Evolutionary conservation across 805 yeast genomes (phyloP).

Genomic region (Candida golubevii): DNA sequence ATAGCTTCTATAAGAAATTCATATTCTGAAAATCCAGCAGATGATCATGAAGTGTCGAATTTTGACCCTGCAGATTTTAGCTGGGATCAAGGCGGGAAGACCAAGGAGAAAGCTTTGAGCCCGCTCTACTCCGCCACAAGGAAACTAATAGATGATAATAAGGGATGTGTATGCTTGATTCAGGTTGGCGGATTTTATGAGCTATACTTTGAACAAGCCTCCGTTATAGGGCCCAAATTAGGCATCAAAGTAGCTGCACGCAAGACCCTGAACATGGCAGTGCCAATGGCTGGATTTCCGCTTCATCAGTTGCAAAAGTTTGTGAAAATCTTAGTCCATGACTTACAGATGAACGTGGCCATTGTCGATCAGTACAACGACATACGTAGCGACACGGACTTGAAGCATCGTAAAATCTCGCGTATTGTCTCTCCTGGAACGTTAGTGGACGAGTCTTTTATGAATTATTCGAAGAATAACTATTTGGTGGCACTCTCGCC

Average conservation of each 20-base stretch:
- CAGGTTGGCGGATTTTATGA: constrained; percentile 89
- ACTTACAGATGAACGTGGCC: constrained; percentile 67
- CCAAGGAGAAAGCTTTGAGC: constrained; percentile 26
- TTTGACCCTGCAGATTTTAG: constrained; percentile 7
- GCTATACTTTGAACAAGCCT: constrained; percentile 86
- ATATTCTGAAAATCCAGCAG: too few species aligned
- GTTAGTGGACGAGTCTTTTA: constrained; percentile 76
- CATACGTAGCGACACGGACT: constrained; percentile 19
- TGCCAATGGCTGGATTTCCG: constrained; percentile 94
- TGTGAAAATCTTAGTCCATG: constrained; percentile 68
- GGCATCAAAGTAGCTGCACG: constrained; percentile 68
- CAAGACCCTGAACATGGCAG: constrained; percentile 36
- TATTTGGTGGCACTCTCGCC: constrained; percentile 57
- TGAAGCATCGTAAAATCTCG: constrained; percentile 64
- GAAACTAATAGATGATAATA: constrained; percentile 29
- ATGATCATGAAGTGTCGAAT: too few species aligned
- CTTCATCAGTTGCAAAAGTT: constrained; percentile 64
- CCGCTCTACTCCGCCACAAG: constrained; percentile 34
- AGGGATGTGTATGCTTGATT: constrained; percentile 44
- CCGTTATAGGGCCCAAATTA: constrained; percentile 60
- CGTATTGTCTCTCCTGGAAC: constrained; percentile 92
- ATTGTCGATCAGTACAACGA: constrained; percentile 63
- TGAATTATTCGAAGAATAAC: constrained; percentile 69
- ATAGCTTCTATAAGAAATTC: too few species aligned
- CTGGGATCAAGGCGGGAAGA: constrained; percentile 42